Percentiles rank a stretch among this genome's conserved stretches.
Conservation (phyloP, 169 alveolate genomes). For the Plasmodium berghei region DNA sequence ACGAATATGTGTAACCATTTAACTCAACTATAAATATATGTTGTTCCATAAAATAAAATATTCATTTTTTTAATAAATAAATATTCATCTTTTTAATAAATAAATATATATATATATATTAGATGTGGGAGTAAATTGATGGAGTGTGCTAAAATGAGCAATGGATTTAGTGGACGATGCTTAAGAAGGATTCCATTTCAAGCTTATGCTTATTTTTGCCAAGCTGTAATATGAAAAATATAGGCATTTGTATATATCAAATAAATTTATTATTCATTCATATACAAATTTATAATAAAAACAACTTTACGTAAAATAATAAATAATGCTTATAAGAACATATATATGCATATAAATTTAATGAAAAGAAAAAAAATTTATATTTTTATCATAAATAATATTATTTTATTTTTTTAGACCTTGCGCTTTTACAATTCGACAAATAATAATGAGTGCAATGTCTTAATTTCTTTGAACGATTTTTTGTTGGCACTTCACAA, state of each 20-base stretch:
- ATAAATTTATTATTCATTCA: not conserved
- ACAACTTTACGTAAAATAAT: not conserved
- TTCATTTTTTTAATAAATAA: too few species aligned
- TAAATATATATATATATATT: not conserved
- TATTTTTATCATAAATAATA: not conserved
- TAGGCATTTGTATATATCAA: not conserved
- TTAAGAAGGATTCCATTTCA: constrained; percentile 86
- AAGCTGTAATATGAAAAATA: constrained; percentile 60
- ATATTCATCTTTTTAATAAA: not conserved
- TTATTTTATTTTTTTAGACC: constrained; percentile 34
- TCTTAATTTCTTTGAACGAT: constrained; percentile 56
- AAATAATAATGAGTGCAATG: constrained; percentile 34
- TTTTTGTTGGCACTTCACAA: constrained; percentile 64
- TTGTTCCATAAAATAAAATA: too few species aligned
- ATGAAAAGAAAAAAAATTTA: not conserved
- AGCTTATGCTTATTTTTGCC: constrained; percentile 80
- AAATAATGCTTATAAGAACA: not conserved
- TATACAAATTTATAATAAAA: too few species aligned
- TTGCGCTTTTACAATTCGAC: constrained; percentile 68
- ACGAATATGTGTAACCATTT: constrained; percentile 50
- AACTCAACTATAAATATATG: not conserved
- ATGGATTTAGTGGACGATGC: constrained; percentile 85
- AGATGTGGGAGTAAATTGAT: constrained; percentile 66
- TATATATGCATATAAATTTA: constrained; percentile 14
- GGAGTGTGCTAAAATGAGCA: constrained; percentile 70